These are phyloP conservation scores for Melampsora americana DNA, from an alignment of 1,284 basidiomycete genomes.

Conservation along the genomic window DNA sequence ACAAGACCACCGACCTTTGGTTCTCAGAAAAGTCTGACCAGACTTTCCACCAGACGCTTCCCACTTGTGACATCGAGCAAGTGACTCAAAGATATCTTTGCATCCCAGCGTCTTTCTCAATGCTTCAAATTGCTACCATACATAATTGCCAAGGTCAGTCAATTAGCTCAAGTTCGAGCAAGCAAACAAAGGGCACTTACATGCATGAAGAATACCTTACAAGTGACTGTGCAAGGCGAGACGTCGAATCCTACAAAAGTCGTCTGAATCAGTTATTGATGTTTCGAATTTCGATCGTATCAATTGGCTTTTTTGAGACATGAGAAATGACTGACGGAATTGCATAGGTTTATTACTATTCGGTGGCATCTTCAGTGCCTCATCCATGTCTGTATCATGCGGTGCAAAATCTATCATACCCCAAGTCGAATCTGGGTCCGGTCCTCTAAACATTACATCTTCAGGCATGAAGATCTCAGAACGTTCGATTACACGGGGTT, in stretches of 20 bases:
- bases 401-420: conserved; percentile 47
- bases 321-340: conserved; percentile 34
- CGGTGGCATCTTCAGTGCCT: conserved; percentile 58
- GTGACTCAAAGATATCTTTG: conserved; percentile 84
- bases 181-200: conserved; percentile 13
- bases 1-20: conserved; percentile 64
- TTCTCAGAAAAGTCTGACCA: conserved; percentile 93
- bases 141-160: neutral
- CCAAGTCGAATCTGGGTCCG: conserved; percentile 48
- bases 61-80: conserved; percentile 94
- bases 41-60: conserved; percentile 93
- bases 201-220: conserved; percentile 45
- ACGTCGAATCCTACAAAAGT: conserved; percentile 36
- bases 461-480: conserved; percentile 71
- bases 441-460: conserved; percentile 67
- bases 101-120: conserved; percentile 87
- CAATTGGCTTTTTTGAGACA: neutral
- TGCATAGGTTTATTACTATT: conserved; percentile 44
- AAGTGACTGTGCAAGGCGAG: conserved; percentile 39
- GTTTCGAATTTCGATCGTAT: too few species aligned
- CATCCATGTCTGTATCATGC: conserved; percentile 62
- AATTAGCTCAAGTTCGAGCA: neutral
- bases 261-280: neutral
- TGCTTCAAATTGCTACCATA: conserved; percentile 92
- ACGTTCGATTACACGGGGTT: conserved; percentile 54